Evolutionary conservation across 2,329 filamentous ascomycete genomes (phyloP).

Genomic region (Fusarium poae): DNA sequence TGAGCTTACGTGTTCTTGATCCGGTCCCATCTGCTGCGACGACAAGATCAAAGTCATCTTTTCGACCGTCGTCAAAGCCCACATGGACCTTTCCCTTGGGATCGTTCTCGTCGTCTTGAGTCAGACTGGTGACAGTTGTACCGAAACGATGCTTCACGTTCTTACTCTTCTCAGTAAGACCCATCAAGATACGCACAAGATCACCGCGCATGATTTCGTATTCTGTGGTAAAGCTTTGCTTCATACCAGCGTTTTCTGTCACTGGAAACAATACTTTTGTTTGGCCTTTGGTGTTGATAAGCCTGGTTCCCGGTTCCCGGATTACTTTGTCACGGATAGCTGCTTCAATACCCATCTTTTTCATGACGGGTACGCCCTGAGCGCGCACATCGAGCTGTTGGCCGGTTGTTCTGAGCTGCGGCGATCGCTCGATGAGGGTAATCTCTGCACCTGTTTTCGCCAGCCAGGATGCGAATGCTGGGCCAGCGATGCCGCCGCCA

Average conservation of each 20-base stretch:
- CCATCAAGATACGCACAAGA: conserved; percentile 10
- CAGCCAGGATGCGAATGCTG: conserved; percentile 34
- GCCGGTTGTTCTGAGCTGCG: not conserved
- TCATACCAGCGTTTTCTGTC: not conserved
- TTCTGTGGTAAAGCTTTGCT: conserved; percentile 14
- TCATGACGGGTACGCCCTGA: conserved; percentile 20
- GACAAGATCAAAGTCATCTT: conserved; percentile 22
- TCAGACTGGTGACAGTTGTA: conserved; percentile 8
- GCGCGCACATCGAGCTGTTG: conserved; percentile 26
- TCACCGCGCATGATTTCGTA: conserved; percentile 20
- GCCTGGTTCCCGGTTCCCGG: conserved; percentile 1
- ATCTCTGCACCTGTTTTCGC: conserved; percentile 26
- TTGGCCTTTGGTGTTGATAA: conserved; percentile 1
- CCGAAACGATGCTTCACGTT: conserved; percentile 18
- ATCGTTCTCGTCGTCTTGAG: conserved; percentile 11
- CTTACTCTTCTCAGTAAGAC: conserved; percentile 4
- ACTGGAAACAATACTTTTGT: conserved; percentile 4
- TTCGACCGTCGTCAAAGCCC: not conserved
- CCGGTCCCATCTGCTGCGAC: conserved; percentile 25
- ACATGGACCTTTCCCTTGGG: conserved; percentile 21
- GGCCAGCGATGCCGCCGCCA: conserved; percentile 36
- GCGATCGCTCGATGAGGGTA: conserved; percentile 28
- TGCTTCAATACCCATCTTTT: conserved; percentile 30
- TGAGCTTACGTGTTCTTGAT: conserved; percentile 21
- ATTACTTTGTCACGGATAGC: conserved; percentile 12